A percentile compares a stretch with the other conserved stretches of the same genome.
These are phyloP conservation scores for Cercospora citrullina DNA, from an alignment of 2,329 filamentous ascomycete species.

Conservation along the genomic window DNA sequence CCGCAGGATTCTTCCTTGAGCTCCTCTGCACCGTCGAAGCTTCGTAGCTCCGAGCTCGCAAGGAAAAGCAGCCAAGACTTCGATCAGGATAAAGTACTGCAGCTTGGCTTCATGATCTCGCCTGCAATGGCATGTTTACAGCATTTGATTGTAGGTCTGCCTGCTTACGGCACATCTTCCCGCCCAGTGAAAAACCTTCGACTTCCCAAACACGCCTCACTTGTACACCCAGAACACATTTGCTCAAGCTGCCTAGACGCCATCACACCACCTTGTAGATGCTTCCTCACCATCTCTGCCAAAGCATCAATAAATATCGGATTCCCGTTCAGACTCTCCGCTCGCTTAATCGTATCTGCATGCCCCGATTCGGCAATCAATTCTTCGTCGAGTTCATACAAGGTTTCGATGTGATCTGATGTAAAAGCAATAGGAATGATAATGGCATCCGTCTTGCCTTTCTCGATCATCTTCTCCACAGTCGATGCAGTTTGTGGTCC, in stretches of 20 bases:
- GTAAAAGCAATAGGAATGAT: neutral
- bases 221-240: neutral
- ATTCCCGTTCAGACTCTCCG: neutral
- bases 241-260: neutral
- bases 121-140: too few species aligned
- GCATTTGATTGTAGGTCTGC: too few species aligned
- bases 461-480: neutral
- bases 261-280: neutral
- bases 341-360: neutral
- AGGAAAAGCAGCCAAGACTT: neutral
- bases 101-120: neutral
- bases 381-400: neutral
- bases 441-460: neutral
- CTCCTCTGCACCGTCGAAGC: neutral
- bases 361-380: neutral
- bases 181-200: neutral
- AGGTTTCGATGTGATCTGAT: neutral
- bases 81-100: neutral
- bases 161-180: neutral
- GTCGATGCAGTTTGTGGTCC: neutral
- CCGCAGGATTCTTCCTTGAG: neutral
- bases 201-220: neutral
- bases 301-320: neutral
- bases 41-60: conserved; percentile 1
- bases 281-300: neutral